Evolutionary conservation across 257 asterid species (phyloP), one percentile per base, ranked within the genome.

Genomic region (Forsythia suspensa): DNA sequence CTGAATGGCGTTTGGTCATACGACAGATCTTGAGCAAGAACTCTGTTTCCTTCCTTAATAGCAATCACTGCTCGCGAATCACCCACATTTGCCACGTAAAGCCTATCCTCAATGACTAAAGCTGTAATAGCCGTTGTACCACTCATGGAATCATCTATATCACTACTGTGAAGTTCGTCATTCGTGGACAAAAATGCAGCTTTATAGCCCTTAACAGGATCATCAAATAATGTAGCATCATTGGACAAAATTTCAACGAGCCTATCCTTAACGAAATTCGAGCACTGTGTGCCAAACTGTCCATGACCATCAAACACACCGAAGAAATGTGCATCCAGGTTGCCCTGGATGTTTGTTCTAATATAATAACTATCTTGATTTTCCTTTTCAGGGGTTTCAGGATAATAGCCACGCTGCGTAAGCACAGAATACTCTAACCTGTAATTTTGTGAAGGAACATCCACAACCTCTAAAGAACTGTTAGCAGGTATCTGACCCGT

Each of bases 291-390:
- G 67, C 98, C 98, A 73, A 77, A 84, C 52, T 83, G 76, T 38
- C 98, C 98, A 70, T 95, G 98, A 77, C 98, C 98, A 79, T 95
- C 98, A 85, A 91, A 95, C 75, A 95, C 98, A 66, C 98, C 98
- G 79, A 90, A 92, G 91, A 95, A 95, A 87, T 95, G 98, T 63
- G 88, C 95, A 90, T 92, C 89, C 10, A 94, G 96, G 80, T 91
- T 91, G 43, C 91, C 95, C 86, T 87, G 94, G 70, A 95, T 70
- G 74, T 82, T 83, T 3, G 96, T 92, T 80, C 63, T 88, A 51
- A 95, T 80, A 77, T 93, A 91, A 79, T 74, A 92, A 76, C 96
- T 88, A 82, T 95, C 98, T 81, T 95, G 96, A 77, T 95, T 95
- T 83, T 89, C 97, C 83, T 92, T 95, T 29, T 92, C 93, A 39